Conservation (phyloP, 441 rosid genomes). For the Croton laevigatus region DNA sequence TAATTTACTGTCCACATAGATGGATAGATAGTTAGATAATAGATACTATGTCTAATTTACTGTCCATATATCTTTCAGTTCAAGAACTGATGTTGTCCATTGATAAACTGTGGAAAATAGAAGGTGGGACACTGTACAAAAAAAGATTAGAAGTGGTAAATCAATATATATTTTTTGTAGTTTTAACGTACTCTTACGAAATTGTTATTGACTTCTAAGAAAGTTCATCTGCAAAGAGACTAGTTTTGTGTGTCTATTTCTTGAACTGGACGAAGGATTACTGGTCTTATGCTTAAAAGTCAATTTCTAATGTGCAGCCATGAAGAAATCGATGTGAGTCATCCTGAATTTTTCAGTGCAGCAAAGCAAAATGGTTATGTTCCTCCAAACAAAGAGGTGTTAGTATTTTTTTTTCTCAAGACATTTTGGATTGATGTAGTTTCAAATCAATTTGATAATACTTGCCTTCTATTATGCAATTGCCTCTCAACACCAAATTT, state of each 20-base stretch:
- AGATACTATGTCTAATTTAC: background rate
- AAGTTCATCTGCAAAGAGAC: background rate
- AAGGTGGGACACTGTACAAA: background rate
- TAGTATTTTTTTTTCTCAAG: constrained; percentile 14
- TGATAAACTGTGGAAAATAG: background rate
- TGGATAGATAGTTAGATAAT: background rate
- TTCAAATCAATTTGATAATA: constrained; percentile 3
- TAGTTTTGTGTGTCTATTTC: constrained; percentile 6
- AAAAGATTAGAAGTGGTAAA: background rate
- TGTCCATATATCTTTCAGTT: background rate
- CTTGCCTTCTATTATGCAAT: constrained; percentile 13
- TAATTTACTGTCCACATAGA: background rate
- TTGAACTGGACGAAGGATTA: background rate
- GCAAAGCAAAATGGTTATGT: constrained; percentile 89
- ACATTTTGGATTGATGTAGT: constrained; percentile 12
- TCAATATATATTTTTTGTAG: background rate
- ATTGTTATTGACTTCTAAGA: constrained; percentile 4
- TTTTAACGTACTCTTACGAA: background rate
- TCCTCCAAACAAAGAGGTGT: constrained; percentile 92
- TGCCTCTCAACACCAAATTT: constrained; percentile 3
- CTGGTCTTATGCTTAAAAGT: constrained; percentile 4
- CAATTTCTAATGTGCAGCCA: constrained; percentile 53
- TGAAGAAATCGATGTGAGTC: constrained; percentile 95
- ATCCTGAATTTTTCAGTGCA: constrained; percentile 85
- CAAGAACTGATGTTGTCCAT: background rate